Evolutionary conservation across 2,329 filamentous ascomycete species (phyloP).

Genomic region (Tolypocladium nubicola): DNA sequence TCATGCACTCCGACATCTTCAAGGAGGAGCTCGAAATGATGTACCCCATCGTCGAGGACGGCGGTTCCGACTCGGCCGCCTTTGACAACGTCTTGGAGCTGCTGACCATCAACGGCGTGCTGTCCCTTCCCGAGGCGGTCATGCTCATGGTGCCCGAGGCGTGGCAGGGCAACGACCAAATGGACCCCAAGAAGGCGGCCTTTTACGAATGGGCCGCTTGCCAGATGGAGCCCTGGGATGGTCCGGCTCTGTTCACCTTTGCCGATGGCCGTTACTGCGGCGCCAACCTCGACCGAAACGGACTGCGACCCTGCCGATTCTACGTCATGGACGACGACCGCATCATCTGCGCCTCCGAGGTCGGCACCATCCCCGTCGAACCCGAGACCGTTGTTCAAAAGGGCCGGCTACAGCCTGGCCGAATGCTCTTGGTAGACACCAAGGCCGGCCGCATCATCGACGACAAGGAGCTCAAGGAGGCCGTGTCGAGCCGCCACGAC

Average conservation of each 20-base stretch:
- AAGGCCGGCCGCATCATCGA: slow-evolving; percentile 84
- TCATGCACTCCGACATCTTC: slow-evolving; percentile 87
- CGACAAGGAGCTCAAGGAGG: slow-evolving; percentile 81
- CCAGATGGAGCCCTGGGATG: slow-evolving; percentile 99
- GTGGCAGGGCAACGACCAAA: slow-evolving; percentile 86
- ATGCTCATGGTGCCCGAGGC: slow-evolving; percentile 99
- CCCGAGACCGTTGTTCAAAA: slow-evolving; percentile 87
- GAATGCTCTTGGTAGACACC: slow-evolving; percentile 93
- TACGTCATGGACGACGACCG: slow-evolving; percentile 95
- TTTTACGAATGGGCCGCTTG: slow-evolving; percentile 99
- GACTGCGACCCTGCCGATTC: slow-evolving; percentile 89
- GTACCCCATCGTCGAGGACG: slow-evolving; percentile 93
- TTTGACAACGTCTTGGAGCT: slow-evolving; percentile 96
- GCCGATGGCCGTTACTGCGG: slow-evolving; percentile 94
- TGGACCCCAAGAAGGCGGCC: slow-evolving; percentile 91
- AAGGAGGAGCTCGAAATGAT: slow-evolving; percentile 83
- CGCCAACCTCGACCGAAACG: slow-evolving; percentile 93
- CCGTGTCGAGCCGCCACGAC: slow-evolving; percentile 76
- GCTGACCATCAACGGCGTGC: slow-evolving; percentile 87
- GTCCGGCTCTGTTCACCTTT: slow-evolving; percentile 92
- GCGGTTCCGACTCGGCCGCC: slow-evolving; percentile 90
- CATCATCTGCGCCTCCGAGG: slow-evolving; percentile 94
- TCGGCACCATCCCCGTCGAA: slow-evolving; percentile 85
- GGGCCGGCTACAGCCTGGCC: slow-evolving; percentile 84
- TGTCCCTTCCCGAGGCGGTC: slow-evolving; percentile 89